Evolutionary conservation across 257 asterid genomes (phyloP).

Genomic region (Nicotiana otophora): DNA sequence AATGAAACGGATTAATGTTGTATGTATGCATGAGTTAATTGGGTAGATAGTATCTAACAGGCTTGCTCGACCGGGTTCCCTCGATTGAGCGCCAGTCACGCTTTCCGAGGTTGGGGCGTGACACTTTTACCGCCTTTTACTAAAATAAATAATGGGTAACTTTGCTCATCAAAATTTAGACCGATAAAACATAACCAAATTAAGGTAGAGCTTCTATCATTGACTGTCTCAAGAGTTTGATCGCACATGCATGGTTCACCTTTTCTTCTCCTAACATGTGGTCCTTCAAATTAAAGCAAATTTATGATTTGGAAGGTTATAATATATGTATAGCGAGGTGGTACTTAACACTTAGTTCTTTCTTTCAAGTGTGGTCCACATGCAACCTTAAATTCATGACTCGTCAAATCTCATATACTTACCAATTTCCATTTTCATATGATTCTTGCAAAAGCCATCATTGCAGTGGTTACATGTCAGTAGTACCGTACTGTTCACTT

Average conservation of each 20-base stretch:
- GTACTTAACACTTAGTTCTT: background rate
- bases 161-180: too few relatives aligned
- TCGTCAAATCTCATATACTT: background rate
- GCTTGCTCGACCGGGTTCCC: too few relatives aligned
- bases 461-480: background rate
- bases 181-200: background rate
- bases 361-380: background rate
- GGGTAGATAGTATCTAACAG: too few relatives aligned
- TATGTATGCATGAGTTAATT: too few relatives aligned
- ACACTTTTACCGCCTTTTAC: too few relatives aligned
- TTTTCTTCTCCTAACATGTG: background rate
- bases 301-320: background rate
- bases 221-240: background rate
- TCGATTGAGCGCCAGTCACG: too few relatives aligned
- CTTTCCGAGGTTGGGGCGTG: too few relatives aligned
- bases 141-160: too few relatives aligned
- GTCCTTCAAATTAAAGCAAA: constrained; percentile 1
- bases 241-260: background rate
- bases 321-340: background rate
- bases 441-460: background rate
- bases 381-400: background rate
- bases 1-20: too few relatives aligned
- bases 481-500: too few relatives aligned
- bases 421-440: background rate
- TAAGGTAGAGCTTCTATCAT: background rate